phyloP scores from a whole-genome alignment of 306 rosid species.

The Sphenostylis stenocarpa region DNA sequence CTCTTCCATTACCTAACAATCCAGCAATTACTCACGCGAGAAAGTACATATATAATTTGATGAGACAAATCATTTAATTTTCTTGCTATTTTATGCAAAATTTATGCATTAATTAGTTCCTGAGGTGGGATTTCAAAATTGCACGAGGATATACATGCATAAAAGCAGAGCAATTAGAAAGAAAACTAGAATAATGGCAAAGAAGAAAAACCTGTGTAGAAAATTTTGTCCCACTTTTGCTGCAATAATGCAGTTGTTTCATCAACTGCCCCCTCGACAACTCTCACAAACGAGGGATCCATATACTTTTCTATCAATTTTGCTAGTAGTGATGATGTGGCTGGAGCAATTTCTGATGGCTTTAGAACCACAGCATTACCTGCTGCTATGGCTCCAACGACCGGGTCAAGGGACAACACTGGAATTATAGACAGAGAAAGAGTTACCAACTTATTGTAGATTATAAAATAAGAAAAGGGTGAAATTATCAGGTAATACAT shows the following conservation, averaged over 20 bases:
- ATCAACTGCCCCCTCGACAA: conserved; percentile 81
- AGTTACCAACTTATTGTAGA: neutral
- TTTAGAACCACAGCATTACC: conserved; percentile 94
- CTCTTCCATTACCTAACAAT: conserved; percentile 68
- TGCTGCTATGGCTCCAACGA: conserved; percentile 93
- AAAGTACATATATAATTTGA: too few relatives aligned
- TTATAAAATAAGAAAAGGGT: neutral
- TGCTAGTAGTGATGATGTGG: conserved; percentile 71
- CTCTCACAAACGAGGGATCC: conserved; percentile 72
- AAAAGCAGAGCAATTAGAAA: neutral
- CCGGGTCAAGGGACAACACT: conserved; percentile 89
- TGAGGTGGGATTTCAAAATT: neutral
- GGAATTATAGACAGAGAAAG: conserved; percentile 28
- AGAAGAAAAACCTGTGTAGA: conserved; percentile 71
- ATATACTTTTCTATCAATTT: conserved; percentile 62
- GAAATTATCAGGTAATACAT: too few relatives aligned
- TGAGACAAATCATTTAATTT: too few relatives aligned
- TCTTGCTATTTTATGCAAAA: neutral
- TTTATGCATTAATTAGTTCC: neutral
- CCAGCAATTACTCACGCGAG: neutral
- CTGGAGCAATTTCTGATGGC: conserved; percentile 88
- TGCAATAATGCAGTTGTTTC: conserved; percentile 80
- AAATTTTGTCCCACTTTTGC: conserved; percentile 97
- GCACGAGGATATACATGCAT: neutral
- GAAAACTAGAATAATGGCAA: conserved; percentile 28